These are phyloP conservation scores for Chaetothyriales sp. DNA, from an alignment of 2,329 filamentous ascomycete genomes.

Conservation along the genomic window DNA sequence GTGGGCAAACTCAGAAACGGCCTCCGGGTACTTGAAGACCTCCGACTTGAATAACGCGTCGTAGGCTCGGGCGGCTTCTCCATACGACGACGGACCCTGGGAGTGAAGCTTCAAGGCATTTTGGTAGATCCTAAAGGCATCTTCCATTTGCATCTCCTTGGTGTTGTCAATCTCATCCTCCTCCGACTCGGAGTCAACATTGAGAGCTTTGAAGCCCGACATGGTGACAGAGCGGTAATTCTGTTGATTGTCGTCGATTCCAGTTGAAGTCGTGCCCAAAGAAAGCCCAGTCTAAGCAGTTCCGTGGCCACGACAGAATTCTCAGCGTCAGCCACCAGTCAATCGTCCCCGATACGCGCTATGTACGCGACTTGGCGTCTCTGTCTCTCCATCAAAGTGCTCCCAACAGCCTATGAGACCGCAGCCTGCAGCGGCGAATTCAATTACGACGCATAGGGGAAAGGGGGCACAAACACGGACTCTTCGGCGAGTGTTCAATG, in stretches of 20 bases:
- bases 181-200: conserved; percentile 82
- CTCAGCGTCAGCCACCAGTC: background rate
- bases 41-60: conserved; percentile 75
- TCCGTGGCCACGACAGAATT: background rate
- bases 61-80: conserved; percentile 70
- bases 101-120: conserved; percentile 81
- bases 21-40: conserved; percentile 85
- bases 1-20: conserved; percentile 68
- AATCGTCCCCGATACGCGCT: background rate
- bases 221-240: conserved; percentile 5
- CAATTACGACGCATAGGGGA: background rate
- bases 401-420: background rate
- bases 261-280: background rate
- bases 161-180: conserved; percentile 80
- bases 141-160: conserved; percentile 92
- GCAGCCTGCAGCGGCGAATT: background rate
- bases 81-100: conserved; percentile 63
- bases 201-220: conserved; percentile 30
- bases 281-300: background rate
- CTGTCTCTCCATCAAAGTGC: background rate
- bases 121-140: conserved; percentile 90
- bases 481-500: background rate
- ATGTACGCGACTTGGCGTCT: background rate
- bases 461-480: background rate
- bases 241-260: background rate